These are phyloP conservation scores for Botrytis deweyae DNA, from an alignment of 2,329 filamentous ascomycete genomes.

Conservation along the genomic window DNA sequence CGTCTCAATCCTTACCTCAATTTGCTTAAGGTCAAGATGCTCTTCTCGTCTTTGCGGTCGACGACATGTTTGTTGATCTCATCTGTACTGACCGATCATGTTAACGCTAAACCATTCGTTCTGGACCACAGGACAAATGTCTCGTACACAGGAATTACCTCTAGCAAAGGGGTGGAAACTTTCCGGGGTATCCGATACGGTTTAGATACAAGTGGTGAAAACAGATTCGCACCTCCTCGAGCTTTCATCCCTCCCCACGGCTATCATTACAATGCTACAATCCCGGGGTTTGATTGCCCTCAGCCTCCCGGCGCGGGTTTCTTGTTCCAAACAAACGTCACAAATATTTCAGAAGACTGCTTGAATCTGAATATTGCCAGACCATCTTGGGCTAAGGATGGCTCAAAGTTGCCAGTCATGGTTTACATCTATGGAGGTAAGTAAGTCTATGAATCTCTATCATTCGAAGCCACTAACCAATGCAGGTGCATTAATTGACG, in stretches of 20 bases:
- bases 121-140: constrained; percentile 36
- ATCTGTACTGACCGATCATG: not conserved
- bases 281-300: constrained; percentile 47
- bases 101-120: constrained; percentile 23
- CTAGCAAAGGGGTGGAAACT: constrained; percentile 46
- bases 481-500: constrained; percentile 25
- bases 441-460: constrained; percentile 38
- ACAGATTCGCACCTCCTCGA: constrained; percentile 48
- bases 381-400: constrained; percentile 52
- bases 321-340: constrained; percentile 42
- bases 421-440: constrained; percentile 68
- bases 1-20: not conserved
- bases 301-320: constrained; percentile 42
- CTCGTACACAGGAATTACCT: constrained; percentile 45
- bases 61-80: constrained; percentile 8
- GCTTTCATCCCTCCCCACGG: constrained; percentile 40
- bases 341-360: constrained; percentile 56
- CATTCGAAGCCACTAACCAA: not conserved
- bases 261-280: constrained; percentile 42
- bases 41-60: not conserved
- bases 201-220: constrained; percentile 46
- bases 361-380: constrained; percentile 58
- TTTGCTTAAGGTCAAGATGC: not conserved
- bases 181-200: constrained; percentile 51
- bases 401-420: constrained; percentile 60